These are phyloP conservation scores for Psilocybe subaeruginosa DNA, from an alignment of 768 basidiomycete genomes.

Conservation along the genomic window DNA sequence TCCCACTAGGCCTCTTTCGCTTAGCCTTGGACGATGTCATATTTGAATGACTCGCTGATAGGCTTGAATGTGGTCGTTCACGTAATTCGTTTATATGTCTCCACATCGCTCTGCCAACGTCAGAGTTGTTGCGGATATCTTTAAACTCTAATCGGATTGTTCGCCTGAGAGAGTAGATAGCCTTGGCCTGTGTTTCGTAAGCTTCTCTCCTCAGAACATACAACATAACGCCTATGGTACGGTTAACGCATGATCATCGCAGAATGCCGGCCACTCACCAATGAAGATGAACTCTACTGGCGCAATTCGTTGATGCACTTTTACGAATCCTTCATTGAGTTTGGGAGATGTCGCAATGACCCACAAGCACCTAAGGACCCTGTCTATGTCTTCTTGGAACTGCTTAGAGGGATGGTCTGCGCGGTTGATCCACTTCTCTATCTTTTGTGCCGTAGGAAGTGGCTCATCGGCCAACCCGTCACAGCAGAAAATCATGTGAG, in stretches of 20 bases:
- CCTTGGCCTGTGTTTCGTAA: slow-evolving; percentile 51
- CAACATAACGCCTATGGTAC: slow-evolving; percentile 62
- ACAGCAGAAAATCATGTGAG: slow-evolving; percentile 70
- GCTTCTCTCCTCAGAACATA: slow-evolving; percentile 51
- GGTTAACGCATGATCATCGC: not conserved
- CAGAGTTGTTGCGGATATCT: slow-evolving; percentile 68
- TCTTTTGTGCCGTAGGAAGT: slow-evolving; percentile 54
- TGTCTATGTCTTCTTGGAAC: slow-evolving; percentile 59
- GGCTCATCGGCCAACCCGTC: slow-evolving; percentile 53
- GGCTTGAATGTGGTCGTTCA: slow-evolving; percentile 28
- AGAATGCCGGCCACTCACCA: slow-evolving; percentile 44
- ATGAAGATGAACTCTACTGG: slow-evolving; percentile 84
- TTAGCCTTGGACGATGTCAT: slow-evolving; percentile 26
- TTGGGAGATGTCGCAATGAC: slow-evolving; percentile 45
- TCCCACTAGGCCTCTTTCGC: slow-evolving; percentile 28
- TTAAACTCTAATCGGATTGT: slow-evolving; percentile 56
- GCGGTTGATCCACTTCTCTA: slow-evolving; percentile 56
- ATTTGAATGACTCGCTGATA: slow-evolving; percentile 22
- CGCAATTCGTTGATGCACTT: slow-evolving; percentile 62
- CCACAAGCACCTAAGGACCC: slow-evolving; percentile 57
- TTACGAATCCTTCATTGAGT: slow-evolving; percentile 51
- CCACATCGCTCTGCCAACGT: slow-evolving; percentile 63
- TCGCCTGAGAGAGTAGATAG: slow-evolving; percentile 59
- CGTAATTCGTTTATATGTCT: slow-evolving; percentile 46
- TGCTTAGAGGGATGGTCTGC: slow-evolving; percentile 41